Conservation (phyloP, 768 basidiomycete species). For the Rhodocollybia butyracea region DNA sequence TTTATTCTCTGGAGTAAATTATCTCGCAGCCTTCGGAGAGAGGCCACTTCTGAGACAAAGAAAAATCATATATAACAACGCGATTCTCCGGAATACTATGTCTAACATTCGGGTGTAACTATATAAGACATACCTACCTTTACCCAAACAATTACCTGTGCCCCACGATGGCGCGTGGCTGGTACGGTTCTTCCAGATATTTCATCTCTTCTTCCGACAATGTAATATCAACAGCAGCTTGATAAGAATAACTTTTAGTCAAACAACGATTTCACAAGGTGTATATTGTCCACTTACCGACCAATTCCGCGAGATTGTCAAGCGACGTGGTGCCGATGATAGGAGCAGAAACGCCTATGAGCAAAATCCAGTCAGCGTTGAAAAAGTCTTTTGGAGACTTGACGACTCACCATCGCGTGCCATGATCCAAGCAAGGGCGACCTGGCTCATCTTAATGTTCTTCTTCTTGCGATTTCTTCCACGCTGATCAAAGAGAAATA, state of each 20-base stretch:
- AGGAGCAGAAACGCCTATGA: conserved; percentile 35
- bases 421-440: conserved; percentile 50
- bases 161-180: conserved; percentile 36
- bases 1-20: too few relatives aligned
- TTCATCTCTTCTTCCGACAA: conserved; percentile 47
- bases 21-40: too few relatives aligned
- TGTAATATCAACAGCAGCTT: conserved; percentile 35
- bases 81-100: too few relatives aligned
- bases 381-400: not conserved
- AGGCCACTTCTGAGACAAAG: too few relatives aligned
- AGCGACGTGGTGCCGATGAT: conserved; percentile 37
- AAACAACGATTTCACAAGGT: not conserved
- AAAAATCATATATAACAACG: too few relatives aligned
- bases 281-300: conserved; percentile 18
- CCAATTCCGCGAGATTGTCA: conserved; percentile 36
- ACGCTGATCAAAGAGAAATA: conserved; percentile 30
- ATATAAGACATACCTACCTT: too few relatives aligned
- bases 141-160: too few relatives aligned
- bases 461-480: conserved; percentile 50
- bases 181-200: conserved; percentile 43
- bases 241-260: not conserved
- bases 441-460: conserved; percentile 53
- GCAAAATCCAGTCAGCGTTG: not conserved
- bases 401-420: not conserved
- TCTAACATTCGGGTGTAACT: too few relatives aligned